A percentile compares a stretch with the other conserved stretches of the same genome.
These are phyloP conservation scores for Penicillium lividum DNA, from an alignment of 495 filamentous ascomycete genomes.

Conservation along the genomic window DNA sequence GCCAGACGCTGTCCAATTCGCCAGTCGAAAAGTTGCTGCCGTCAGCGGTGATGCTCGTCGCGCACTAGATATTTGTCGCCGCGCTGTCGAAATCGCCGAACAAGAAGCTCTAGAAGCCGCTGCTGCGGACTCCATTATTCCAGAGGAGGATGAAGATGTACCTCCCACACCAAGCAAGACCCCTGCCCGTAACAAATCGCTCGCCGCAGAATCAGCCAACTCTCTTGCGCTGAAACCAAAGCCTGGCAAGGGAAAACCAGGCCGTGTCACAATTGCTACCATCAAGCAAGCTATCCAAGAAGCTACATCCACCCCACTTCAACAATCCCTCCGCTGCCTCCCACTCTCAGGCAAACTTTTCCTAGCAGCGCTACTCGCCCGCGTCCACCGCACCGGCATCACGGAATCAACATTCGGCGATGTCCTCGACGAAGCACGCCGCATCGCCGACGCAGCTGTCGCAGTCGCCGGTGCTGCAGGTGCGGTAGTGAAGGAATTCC, in stretches of 20 bases:
- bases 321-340: conserved; percentile 79
- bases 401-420: conserved; percentile 88
- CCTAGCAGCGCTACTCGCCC: conserved; percentile 74
- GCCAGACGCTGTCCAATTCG: conserved; percentile 92
- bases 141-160: conserved; percentile 34
- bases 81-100: conserved; percentile 95
- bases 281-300: conserved; percentile 94
- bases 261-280: conserved; percentile 82
- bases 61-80: conserved; percentile 91
- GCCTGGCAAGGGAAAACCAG: conserved; percentile 40
- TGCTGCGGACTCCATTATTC: conserved; percentile 20
- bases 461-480: conserved; percentile 46
- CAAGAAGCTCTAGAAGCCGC: conserved; percentile 53
- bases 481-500: conserved; percentile 41
- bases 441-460: conserved; percentile 61
- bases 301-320: conserved; percentile 87
- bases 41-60: conserved; percentile 93
- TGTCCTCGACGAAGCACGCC: conserved; percentile 84
- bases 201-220: conserved; percentile 14
- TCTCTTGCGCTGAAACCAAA: conserved; percentile 18
- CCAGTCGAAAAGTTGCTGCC: conserved; percentile 92
- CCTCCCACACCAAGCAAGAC: conserved; percentile 51
- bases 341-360: conserved; percentile 83
- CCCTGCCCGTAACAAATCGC: conserved; percentile 33
- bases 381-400: conserved; percentile 79